A percentile compares a stretch with the other conserved stretches of the same genome.
Conservation (phyloP, 495 filamentous ascomycete genomes). For the Podospora pseudoanserina region DNA sequence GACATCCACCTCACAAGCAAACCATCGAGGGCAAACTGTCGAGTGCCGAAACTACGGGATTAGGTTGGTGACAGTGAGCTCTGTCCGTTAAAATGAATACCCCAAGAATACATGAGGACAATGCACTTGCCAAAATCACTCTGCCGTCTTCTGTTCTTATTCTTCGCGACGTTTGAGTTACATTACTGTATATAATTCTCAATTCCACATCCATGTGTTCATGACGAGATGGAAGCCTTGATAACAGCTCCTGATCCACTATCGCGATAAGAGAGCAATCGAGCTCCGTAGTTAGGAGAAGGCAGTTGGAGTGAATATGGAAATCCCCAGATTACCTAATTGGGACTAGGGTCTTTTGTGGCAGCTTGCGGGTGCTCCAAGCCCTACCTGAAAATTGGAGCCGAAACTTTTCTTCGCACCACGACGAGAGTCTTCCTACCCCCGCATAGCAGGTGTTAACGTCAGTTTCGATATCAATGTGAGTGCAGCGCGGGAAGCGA, state of each 20-base stretch:
- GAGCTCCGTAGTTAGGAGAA: neutral
- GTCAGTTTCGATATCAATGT: constrained; percentile 32
- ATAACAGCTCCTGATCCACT: neutral
- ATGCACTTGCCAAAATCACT: neutral
- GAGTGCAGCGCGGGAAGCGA: constrained; percentile 17
- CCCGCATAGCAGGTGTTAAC: constrained; percentile 31
- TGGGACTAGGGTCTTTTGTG: constrained; percentile 19
- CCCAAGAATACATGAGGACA: constrained; percentile 7
- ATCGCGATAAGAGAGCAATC: neutral
- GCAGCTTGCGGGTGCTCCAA: constrained; percentile 18
- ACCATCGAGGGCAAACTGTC: constrained; percentile 17
- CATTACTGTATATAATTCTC: neutral
- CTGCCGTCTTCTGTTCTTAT: neutral
- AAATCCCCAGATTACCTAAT: constrained; percentile 20
- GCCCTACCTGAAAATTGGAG: constrained; percentile 33
- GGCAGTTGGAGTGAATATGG: neutral
- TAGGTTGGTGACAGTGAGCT: neutral
- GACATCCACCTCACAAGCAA: constrained; percentile 9
- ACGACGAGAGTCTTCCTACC: constrained; percentile 26
- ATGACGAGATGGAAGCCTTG: neutral
- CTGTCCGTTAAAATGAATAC: constrained; percentile 1
- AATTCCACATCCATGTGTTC: neutral
- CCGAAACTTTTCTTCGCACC: constrained; percentile 35
- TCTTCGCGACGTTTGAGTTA: neutral
- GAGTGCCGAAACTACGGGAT: constrained; percentile 10